Conservation (phyloP, 345 rosid genomes). For the Salix purpurea region DNA sequence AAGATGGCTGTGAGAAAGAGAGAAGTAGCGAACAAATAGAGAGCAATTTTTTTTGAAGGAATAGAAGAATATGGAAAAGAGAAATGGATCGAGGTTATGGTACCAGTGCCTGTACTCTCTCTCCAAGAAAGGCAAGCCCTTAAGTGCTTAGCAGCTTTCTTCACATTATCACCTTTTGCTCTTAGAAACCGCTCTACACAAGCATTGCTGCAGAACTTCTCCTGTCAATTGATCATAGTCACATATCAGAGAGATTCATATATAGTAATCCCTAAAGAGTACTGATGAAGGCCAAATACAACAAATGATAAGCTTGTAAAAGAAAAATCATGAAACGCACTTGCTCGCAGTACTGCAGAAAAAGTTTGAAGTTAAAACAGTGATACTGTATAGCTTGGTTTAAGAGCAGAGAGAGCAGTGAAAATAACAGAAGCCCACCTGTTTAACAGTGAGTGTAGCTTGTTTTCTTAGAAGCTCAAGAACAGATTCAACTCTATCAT, state of each 20-base stretch:
- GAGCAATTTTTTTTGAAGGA: neutral
- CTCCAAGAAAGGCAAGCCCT: constrained; percentile 91
- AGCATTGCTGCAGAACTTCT: constrained; percentile 75
- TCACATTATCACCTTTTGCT: constrained; percentile 71
- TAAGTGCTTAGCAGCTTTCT: constrained; percentile 77
- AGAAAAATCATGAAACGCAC: neutral
- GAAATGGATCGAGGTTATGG: neutral
- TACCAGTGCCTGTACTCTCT: constrained; percentile 66
- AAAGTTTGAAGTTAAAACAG: neutral
- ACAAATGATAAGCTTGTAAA: neutral
- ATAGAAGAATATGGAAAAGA: neutral
- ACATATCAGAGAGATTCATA: neutral
- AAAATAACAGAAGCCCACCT: constrained; percentile 35
- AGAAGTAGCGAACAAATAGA: constrained; percentile 1
- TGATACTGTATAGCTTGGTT: neutral
- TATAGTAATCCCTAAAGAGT: neutral
- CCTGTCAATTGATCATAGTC: constrained; percentile 40
- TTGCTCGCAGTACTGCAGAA: neutral
- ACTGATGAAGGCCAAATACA: neutral
- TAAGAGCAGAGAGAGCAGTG: neutral
- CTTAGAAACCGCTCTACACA: constrained; percentile 78
- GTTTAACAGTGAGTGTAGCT: constrained; percentile 69
- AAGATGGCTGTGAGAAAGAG: constrained; percentile 17
- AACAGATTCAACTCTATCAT: constrained; percentile 57
- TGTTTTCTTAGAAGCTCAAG: constrained; percentile 63